phyloP scores from a whole-genome alignment of 1,139 yeast genomes.

The Blastobotrys indianensis region DNA sequence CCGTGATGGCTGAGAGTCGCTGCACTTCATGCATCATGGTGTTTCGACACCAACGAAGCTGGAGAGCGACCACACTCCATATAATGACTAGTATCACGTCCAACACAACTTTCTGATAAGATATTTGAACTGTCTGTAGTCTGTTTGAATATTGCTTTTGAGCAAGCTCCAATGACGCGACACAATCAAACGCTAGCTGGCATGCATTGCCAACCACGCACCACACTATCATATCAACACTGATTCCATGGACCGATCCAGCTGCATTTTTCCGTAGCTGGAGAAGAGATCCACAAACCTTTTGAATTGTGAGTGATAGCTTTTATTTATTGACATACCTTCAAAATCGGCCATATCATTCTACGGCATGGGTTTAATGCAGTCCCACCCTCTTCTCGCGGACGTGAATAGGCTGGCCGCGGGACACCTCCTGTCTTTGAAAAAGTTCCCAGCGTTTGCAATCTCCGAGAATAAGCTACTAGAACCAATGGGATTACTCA shows the following conservation, averaged over 20 bases:
- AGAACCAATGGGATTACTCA: conserved; percentile 68
- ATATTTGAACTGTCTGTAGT: neutral
- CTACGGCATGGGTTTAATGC: neutral
- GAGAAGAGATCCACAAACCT: too few relatives aligned
- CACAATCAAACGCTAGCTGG: conserved; percentile 10
- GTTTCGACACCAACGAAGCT: conserved; percentile 4
- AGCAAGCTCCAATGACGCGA: neutral
- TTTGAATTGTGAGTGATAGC: neutral
- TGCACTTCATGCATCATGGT: conserved; percentile 14
- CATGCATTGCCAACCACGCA: conserved; percentile 10
- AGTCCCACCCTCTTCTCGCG: neutral
- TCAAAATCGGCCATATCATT: too few relatives aligned
- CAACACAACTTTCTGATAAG: neutral
- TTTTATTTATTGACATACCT: neutral
- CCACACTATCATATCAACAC: conserved; percentile 17
- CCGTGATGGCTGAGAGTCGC: conserved; percentile 4
- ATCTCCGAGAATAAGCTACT: neutral
- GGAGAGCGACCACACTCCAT: conserved; percentile 7
- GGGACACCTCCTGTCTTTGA: neutral
- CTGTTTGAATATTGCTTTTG: conserved; percentile 7
- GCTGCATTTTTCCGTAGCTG: too few relatives aligned
- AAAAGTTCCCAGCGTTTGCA: neutral
- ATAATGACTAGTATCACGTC: conserved; percentile 1
- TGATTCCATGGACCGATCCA: conserved; percentile 12
- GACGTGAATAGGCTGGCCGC: neutral